phyloP scores from a whole-genome alignment of 768 basidiomycete species.

The Solioccasus polychromus region DNA sequence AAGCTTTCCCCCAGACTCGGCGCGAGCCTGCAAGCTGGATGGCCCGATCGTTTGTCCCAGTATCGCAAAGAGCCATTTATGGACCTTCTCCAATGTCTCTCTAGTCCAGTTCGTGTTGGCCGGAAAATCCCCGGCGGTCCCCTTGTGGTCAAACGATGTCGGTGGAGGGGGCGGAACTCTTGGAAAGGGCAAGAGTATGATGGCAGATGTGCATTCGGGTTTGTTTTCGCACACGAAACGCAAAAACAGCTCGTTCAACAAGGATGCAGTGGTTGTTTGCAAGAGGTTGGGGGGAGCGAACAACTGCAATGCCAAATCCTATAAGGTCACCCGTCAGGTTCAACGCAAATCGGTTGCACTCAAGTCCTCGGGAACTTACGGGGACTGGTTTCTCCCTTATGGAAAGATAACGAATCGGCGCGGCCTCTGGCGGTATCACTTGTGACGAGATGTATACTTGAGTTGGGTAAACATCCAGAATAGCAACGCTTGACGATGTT shows the following conservation, averaged over 20 bases:
- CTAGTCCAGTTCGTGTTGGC: slow-evolving; percentile 38
- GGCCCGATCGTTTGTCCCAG: slow-evolving; percentile 24
- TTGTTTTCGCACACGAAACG: slow-evolving; percentile 1
- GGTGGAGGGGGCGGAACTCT: slow-evolving; percentile 44
- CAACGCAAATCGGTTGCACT: background rate
- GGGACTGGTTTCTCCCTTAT: slow-evolving; percentile 14
- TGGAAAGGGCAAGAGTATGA: slow-evolving; percentile 49
- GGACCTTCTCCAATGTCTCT: slow-evolving; percentile 32
- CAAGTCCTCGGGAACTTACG: slow-evolving; percentile 2
- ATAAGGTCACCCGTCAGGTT: background rate
- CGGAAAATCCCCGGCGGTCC: slow-evolving; percentile 20
- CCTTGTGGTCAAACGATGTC: slow-evolving; percentile 33
- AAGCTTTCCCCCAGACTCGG: slow-evolving; percentile 13
- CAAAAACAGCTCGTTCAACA: slow-evolving; percentile 34
- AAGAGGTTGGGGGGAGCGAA: slow-evolving; percentile 59
- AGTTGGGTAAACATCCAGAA: slow-evolving; percentile 53
- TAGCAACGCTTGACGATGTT: slow-evolving; percentile 36
- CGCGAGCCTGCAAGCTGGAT: slow-evolving; percentile 5
- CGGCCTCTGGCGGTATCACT: slow-evolving; percentile 36
- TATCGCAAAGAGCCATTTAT: slow-evolving; percentile 35
- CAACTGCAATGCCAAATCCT: slow-evolving; percentile 35
- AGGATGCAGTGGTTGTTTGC: slow-evolving; percentile 51
- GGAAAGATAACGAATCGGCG: slow-evolving; percentile 55
- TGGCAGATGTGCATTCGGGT: background rate
- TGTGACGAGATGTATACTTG: slow-evolving; percentile 43